Evolutionary conservation across 2,329 filamentous ascomycete genomes (phyloP), one percentile per base, ranked within the genome.

Genomic region (Trichoderma aggressivum): DNA sequence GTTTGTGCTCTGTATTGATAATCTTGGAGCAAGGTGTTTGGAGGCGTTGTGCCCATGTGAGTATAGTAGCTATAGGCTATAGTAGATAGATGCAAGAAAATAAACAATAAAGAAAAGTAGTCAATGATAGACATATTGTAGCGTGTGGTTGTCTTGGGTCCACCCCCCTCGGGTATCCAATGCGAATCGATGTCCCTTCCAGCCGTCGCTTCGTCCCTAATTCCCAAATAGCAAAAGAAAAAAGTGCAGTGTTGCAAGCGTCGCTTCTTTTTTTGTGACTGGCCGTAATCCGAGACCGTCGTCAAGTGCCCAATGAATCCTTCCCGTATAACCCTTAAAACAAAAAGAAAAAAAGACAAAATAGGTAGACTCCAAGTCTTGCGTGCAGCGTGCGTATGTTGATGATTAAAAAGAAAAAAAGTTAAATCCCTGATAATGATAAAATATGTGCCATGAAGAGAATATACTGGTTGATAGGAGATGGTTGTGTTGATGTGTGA

Each of bases 201-300:
- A 50, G 65, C 65, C 65, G 36, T 68, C 50, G 65, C 65, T 60
- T 68, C 55, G 53, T 68, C 16, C 65, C 55, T 18, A 55, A 36
- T 16, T 53, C n/a, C 55, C 28, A 68, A 50, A 67, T 30, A 60
- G 12, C 55, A 47, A 28, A 67, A 47, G 43, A 47, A 18, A 28
- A 68, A 68, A 68, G 14, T 60, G 65, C 65, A 68, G 65, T 60
- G 65, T 47, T 68, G 65, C 64, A 58, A 67, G 56, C 28, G 53
- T 60, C 47, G 65, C 43, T 68, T 60, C 65, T 68, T 34, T 60
- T 60, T 59, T 34, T 43, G 39, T 67, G 16, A 53, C 32, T 21
- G 18, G 55, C 55, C 65, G 5, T 60, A n/a, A 32, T 60, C 65
- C 55, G 21, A 68, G 65, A 26, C 65, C 34, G 55, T 32, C 39